A percentile compares a stretch with the other conserved stretches of the same genome.
These are phyloP conservation scores for Geoglossum glabrum DNA, from an alignment of 495 filamentous ascomycete species.

Conservation along the genomic window DNA sequence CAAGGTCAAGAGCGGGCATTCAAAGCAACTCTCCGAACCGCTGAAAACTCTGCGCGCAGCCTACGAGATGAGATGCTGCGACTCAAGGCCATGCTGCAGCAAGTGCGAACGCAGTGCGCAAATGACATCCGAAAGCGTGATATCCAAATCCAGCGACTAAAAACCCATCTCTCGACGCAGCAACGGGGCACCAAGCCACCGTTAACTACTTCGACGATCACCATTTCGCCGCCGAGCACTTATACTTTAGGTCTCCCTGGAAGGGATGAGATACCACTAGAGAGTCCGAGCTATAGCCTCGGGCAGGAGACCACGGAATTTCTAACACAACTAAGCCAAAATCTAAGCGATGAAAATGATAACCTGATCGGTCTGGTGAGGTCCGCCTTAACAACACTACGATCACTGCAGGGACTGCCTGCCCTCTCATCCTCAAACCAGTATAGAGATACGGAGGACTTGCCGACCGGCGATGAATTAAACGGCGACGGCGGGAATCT, in stretches of 20 bases:
- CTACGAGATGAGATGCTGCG: conserved; percentile 65
- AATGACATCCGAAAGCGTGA: conserved; percentile 88
- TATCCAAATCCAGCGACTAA: conserved; percentile 67
- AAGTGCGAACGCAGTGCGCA: conserved; percentile 70
- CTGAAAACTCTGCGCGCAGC: conserved; percentile 45
- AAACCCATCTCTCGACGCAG: conserved; percentile 47
- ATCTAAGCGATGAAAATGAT: conserved; percentile 87
- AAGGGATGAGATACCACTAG: not conserved
- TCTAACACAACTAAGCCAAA: conserved; percentile 69
- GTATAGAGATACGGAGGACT: conserved; percentile 16
- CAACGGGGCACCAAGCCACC: conserved; percentile 17
- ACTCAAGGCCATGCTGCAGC: conserved; percentile 53
- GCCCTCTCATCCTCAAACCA: conserved; percentile 18
- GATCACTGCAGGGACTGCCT: conserved; percentile 60
- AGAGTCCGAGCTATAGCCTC: conserved; percentile 31
- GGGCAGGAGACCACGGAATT: conserved; percentile 81
- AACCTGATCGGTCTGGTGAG: conserved; percentile 51
- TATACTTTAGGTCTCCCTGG: not conserved
- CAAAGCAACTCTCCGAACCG: conserved; percentile 42
- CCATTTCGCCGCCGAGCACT: conserved; percentile 2
- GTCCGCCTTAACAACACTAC: conserved; percentile 47
- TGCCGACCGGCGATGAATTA: conserved; percentile 3
- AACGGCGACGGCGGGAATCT: conserved; percentile 20
- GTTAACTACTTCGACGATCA: conserved; percentile 20
- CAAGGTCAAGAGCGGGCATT: conserved; percentile 54